These are phyloP conservation scores for Cercospora zeina DNA, from an alignment of 2,329 filamentous ascomycete genomes.

Conservation along the genomic window DNA sequence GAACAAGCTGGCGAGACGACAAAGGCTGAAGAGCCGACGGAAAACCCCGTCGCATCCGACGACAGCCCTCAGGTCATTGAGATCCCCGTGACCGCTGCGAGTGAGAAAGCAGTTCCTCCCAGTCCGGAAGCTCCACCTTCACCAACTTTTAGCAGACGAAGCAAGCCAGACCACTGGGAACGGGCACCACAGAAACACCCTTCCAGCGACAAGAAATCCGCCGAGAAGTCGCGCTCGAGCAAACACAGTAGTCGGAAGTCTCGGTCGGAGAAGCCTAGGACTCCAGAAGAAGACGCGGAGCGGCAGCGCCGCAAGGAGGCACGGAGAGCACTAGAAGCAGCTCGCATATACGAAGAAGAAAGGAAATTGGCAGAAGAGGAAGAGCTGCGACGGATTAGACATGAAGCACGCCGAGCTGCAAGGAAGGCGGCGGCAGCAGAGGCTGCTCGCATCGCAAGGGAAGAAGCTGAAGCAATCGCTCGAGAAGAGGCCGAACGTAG, in stretches of 20 bases:
- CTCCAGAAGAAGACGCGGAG: constrained; percentile 29
- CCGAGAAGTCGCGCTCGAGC: constrained; percentile 26
- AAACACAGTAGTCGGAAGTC: constrained; percentile 27
- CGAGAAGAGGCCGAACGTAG: constrained; percentile 29
- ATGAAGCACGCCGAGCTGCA: constrained; percentile 32
- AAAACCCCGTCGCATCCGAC: background rate
- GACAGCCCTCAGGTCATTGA: background rate
- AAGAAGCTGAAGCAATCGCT: constrained; percentile 28
- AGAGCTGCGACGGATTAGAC: constrained; percentile 31
- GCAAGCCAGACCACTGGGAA: constrained; percentile 33
- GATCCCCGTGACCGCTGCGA: background rate
- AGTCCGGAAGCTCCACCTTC: constrained; percentile 25
- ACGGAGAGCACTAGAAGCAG: constrained; percentile 28
- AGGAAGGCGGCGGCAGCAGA: constrained; percentile 34
- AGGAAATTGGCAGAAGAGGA: constrained; percentile 31
- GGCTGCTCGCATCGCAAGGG: constrained; percentile 24
- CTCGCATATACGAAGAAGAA: constrained; percentile 31
- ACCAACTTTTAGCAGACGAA: constrained; percentile 30
- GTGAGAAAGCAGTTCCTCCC: background rate
- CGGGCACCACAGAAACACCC: constrained; percentile 25
- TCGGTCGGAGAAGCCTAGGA: constrained; percentile 24
- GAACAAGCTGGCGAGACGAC: background rate
- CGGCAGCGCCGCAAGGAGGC: constrained; percentile 26
- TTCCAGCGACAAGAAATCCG: constrained; percentile 24
- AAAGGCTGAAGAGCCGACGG: background rate